Percentiles rank a stretch among this genome's conserved stretches.
Evolutionary conservation across 2,329 filamentous ascomycete species (phyloP).

Genomic region (Teratosphaeriaceae sp.): DNA sequence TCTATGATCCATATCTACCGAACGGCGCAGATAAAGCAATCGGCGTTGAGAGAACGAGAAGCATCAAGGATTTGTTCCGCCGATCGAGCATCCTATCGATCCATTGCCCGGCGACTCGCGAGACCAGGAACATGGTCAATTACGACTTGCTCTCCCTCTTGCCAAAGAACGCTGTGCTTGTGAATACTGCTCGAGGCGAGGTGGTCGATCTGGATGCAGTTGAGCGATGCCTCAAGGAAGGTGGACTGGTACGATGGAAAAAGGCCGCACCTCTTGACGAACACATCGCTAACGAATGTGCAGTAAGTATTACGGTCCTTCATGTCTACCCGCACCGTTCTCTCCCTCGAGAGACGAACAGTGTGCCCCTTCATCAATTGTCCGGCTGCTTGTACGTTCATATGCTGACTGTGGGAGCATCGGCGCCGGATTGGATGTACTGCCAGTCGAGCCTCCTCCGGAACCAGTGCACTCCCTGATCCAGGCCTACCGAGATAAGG

Average conservation of each 20-base stretch:
- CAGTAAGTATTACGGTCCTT: too few relatives aligned
- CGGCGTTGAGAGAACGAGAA: constrained; percentile 24
- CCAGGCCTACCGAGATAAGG: constrained; percentile 27
- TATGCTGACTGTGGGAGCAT: too few relatives aligned
- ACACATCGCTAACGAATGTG: too few relatives aligned
- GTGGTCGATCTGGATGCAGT: constrained; percentile 27
- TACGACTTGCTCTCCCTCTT: constrained; percentile 25
- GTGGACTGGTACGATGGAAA: too few relatives aligned
- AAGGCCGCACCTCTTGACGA: too few relatives aligned
- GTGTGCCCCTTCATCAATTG: too few relatives aligned
- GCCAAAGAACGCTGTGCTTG: constrained; percentile 22
- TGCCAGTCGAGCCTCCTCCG: constrained; percentile 28
- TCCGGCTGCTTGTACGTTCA: too few relatives aligned
- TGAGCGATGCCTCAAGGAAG: constrained; percentile 21
- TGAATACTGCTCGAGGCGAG: constrained; percentile 28
- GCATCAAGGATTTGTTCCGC: constrained; percentile 29
- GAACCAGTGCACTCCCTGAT: constrained; percentile 24
- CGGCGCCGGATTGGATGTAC: constrained; percentile 27
- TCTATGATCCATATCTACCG: constrained; percentile 28
- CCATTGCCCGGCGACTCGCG: constrained; percentile 66
- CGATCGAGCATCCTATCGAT: constrained; percentile 58
- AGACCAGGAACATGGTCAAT: constrained; percentile 38
- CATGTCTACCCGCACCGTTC: too few relatives aligned
- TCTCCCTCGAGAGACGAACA: too few relatives aligned
- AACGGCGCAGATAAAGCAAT: constrained; percentile 28